phyloP scores from a whole-genome alignment of 805 yeast genomes.

The Saccharomyces jurei region DNA sequence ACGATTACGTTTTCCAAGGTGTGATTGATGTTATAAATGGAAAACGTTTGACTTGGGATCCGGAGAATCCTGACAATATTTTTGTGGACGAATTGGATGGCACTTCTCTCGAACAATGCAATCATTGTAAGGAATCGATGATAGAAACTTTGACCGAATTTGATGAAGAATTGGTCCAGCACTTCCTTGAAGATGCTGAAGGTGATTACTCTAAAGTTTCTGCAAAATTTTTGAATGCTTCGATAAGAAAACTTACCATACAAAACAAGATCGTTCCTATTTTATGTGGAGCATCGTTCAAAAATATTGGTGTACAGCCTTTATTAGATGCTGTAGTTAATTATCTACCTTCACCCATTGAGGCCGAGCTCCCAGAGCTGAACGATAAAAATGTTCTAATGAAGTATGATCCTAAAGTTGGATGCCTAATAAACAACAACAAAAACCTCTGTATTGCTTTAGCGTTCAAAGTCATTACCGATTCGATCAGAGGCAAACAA shows the following conservation, averaged over 20 bases:
- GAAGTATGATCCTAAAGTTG: slow-evolving; percentile 35
- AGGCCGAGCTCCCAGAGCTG: slow-evolving; percentile 51
- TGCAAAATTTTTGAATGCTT: slow-evolving; percentile 40
- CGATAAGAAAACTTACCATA: slow-evolving; percentile 60
- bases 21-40: slow-evolving; percentile 51
- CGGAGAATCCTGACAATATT: slow-evolving; percentile 18
- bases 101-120: slow-evolving; percentile 40
- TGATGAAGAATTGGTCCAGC: slow-evolving; percentile 70
- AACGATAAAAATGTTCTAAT: slow-evolving; percentile 28
- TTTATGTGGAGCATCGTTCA: slow-evolving; percentile 86
- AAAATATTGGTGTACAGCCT: slow-evolving; percentile 92
- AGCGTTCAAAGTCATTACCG: slow-evolving; percentile 87
- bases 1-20: slow-evolving; percentile 39
- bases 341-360: slow-evolving; percentile 77
- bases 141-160: slow-evolving; percentile 78
- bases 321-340: slow-evolving; percentile 72
- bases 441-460: slow-evolving; percentile 64
- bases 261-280: slow-evolving; percentile 60
- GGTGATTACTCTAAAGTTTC: slow-evolving; percentile 62
- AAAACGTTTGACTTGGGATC: slow-evolving; percentile 43
- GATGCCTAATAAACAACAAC: slow-evolving; percentile 47
- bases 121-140: slow-evolving; percentile 58
- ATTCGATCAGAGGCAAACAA: slow-evolving; percentile 74
- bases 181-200: slow-evolving; percentile 63
- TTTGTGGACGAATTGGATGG: slow-evolving; percentile 48